Base-by-base conservation (phyloP, 164 flowering plant species). In the Macadamia integrifolia region DNA sequence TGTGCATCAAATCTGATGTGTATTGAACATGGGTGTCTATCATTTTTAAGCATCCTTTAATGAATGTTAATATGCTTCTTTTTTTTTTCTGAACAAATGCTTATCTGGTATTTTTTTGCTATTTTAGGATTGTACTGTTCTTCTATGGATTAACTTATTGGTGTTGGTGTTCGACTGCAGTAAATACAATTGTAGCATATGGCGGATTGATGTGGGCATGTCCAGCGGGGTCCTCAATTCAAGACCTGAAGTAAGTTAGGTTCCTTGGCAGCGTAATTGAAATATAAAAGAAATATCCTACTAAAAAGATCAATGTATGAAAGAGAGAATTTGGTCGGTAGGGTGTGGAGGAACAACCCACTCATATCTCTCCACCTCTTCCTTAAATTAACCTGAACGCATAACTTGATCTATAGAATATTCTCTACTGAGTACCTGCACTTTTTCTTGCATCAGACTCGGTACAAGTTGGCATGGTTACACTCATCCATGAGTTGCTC, bases 161-260 rank as follows among this genome's bases (percentile, higher is more conserved):
- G 28, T 18, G 60, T 66, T 68, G 52, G 15, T 67, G 59, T 62
- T 79, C 30, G n/a, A 14, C 1, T 77, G 79, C 88, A 93, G 98
- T 79, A 79, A 88, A 79, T 93, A 81, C 71, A 74, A 83, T 67
- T 80, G 86, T 72, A 86, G 87, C 71, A 81, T 93, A 80, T 93
- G 98, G 98, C 80, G 93, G 2, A 67, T 89, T 53, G 97, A 93
- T 76, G 98, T 93, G 63, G 98, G 98, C 43, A 93, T 93, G 97
- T 93, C 98, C 53, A 89, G 95, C 60, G 97, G 97, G 66, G 93
- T 93, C 73, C 84, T 89, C 66, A 78, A 88, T 71, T 88, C 95
- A 67, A 85, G 85, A 74, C 98, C 98, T n/a, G 93, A 93, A 95
- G 98, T 93, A 81, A 77, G 42, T 50, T 43, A n/a, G 29, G 14